Conservation (phyloP, 441 rosid genomes). For the Cnidoscolus chayamansa region DNA sequence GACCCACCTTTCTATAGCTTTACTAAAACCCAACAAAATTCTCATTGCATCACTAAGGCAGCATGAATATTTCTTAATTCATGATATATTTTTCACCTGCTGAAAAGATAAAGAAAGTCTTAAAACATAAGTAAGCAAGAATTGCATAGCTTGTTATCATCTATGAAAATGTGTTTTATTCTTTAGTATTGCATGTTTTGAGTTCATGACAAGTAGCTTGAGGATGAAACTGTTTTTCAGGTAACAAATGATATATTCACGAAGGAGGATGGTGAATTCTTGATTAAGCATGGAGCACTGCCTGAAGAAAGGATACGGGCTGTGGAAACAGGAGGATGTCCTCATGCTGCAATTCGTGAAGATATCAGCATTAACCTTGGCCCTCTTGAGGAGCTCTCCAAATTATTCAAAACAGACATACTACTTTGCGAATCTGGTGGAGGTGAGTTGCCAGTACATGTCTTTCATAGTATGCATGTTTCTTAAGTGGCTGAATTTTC, state of each 20-base stretch:
- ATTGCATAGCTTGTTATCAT: neutral
- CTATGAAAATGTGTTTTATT: neutral
- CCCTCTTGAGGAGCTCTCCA: constrained; percentile 95
- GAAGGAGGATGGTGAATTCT: constrained; percentile 93
- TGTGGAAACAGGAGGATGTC: constrained; percentile 96
- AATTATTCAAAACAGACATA: constrained; percentile 76
- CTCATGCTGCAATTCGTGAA: constrained; percentile 98
- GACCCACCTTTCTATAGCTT: neutral
- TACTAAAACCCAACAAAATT: neutral
- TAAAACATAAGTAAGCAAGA: neutral
- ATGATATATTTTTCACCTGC: neutral
- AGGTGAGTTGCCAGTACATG: constrained; percentile 40
- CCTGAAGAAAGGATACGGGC: constrained; percentile 96
- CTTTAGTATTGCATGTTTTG: neutral
- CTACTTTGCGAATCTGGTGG: constrained; percentile 99
- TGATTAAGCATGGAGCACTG: constrained; percentile 90
- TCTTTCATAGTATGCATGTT: neutral
- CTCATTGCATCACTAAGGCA: neutral
- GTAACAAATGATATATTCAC: constrained; percentile 99
- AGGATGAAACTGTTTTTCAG: constrained; percentile 32
- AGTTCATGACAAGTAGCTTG: constrained; percentile 10
- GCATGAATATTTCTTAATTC: neutral
- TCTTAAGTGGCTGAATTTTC: neutral
- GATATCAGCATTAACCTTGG: constrained; percentile 97
- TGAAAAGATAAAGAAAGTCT: neutral